These are phyloP conservation scores for Ambrosia trifida DNA, from an alignment of 129 eudicot genomes.

Conservation along the genomic window DNA sequence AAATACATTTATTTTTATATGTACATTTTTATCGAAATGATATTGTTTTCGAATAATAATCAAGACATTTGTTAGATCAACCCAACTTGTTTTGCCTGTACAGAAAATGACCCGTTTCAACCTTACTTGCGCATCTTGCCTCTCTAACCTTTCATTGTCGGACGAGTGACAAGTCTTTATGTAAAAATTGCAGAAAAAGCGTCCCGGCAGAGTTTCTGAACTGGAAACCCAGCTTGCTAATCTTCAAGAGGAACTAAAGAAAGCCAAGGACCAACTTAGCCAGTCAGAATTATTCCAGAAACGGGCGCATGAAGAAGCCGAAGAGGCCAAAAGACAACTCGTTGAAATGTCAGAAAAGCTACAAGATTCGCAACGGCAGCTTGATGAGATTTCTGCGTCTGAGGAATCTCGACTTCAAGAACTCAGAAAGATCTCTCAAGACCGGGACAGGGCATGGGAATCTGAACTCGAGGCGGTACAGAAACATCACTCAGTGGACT, in stretches of 20 bases:
- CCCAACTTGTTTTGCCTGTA: no score
- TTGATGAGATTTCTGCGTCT: slow-evolving; percentile 71
- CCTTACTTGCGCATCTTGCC: background rate
- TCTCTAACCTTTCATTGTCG: background rate
- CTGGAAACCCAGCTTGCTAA: slow-evolving; percentile 71
- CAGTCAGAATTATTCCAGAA: slow-evolving; percentile 58
- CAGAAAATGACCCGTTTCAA: background rate
- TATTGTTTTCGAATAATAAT: background rate
- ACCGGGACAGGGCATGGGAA: slow-evolving; percentile 87
- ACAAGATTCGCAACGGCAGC: slow-evolving; percentile 68
- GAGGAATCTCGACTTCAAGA: slow-evolving; percentile 82
- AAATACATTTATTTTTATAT: background rate
- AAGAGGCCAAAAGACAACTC: slow-evolving; percentile 75
- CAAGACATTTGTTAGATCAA: background rate
- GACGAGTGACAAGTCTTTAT: background rate
- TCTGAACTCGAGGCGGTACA: slow-evolving; percentile 93
- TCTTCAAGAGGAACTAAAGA: slow-evolving; percentile 85
- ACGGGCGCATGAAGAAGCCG: slow-evolving; percentile 74
- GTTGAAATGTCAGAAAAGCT: slow-evolving; percentile 58
- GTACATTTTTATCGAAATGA: background rate
- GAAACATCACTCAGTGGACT: slow-evolving; percentile 85
- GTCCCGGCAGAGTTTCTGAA: slow-evolving; percentile 57
- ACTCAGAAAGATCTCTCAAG: slow-evolving; percentile 85
- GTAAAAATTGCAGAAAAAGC: slow-evolving; percentile 50
- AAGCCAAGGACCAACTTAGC: slow-evolving; percentile 63